Evolutionary conservation across 495 filamentous ascomycete species (phyloP).

Genomic region (Aspergillus bertholletiae): DNA sequence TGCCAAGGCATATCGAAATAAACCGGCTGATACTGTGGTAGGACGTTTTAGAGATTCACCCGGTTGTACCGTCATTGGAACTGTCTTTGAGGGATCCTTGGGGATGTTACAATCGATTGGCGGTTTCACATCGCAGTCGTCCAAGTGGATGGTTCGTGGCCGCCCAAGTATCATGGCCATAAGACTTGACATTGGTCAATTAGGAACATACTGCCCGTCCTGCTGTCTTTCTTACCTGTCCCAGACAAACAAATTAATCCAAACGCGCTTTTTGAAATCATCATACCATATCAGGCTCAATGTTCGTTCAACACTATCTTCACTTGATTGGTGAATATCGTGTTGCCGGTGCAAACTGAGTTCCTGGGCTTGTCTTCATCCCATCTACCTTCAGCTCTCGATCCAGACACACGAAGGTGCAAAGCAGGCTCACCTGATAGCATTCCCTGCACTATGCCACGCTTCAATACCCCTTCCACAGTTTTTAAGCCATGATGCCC

Average conservation of each 20-base stretch:
- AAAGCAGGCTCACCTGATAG: background rate
- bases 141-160: background rate
- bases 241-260: background rate
- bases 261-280: background rate
- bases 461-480: background rate
- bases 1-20: background rate
- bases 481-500: background rate
- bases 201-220: background rate
- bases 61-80: background rate
- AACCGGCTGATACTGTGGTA: background rate
- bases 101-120: background rate
- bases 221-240: background rate
- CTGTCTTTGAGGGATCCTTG: background rate
- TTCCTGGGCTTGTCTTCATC: background rate
- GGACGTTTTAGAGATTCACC: background rate
- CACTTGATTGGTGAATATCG: background rate
- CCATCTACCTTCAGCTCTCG: background rate
- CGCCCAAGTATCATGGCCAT: background rate
- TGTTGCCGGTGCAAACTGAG: background rate
- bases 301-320: background rate
- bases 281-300: background rate
- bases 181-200: background rate
- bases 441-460: background rate
- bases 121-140: background rate
- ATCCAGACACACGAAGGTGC: background rate